These are phyloP conservation scores for Incumbomyces delicatus DNA, from an alignment of 2,329 filamentous ascomycete species.

Conservation along the genomic window DNA sequence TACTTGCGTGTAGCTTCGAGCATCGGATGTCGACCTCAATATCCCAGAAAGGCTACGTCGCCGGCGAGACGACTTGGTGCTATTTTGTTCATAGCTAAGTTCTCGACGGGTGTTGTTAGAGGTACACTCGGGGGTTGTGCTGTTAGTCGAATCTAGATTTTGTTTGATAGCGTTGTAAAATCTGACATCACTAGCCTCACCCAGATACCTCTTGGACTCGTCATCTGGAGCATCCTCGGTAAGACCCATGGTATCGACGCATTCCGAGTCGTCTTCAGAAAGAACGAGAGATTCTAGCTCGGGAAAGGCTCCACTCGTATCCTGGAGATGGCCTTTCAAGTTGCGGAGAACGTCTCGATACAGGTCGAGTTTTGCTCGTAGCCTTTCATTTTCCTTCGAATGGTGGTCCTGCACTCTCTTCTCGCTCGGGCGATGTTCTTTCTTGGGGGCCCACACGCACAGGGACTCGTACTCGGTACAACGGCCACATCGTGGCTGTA, in stretches of 20 bases:
- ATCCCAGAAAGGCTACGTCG: slow-evolving; percentile 12
- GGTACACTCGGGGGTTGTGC: slow-evolving; percentile 22
- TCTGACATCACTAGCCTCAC: slow-evolving; percentile 31
- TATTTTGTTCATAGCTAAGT: slow-evolving; percentile 16
- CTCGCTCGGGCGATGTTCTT: neutral
- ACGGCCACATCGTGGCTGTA: slow-evolving; percentile 22
- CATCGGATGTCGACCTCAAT: slow-evolving; percentile 10
- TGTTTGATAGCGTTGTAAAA: slow-evolving; percentile 29
- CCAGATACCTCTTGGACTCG: slow-evolving; percentile 25
- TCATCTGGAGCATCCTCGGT: slow-evolving; percentile 9
- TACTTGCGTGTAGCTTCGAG: slow-evolving; percentile 18
- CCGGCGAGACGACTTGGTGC: slow-evolving; percentile 7
- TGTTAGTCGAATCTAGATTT: slow-evolving; percentile 16
- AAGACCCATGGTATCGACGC: slow-evolving; percentile 12
- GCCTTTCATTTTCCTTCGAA: neutral
- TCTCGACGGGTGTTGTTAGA: slow-evolving; percentile 12
- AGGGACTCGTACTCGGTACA: slow-evolving; percentile 24
- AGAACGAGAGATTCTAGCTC: slow-evolving; percentile 11
- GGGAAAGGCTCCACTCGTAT: slow-evolving; percentile 7
- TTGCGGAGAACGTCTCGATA: slow-evolving; percentile 6
- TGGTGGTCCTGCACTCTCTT: slow-evolving; percentile 8
- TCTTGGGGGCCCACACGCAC: slow-evolving; percentile 19
- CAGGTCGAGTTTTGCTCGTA: slow-evolving; percentile 3
- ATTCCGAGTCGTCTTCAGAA: slow-evolving; percentile 16
- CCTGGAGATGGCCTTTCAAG: slow-evolving; percentile 3